These are phyloP conservation scores for Trapa bicornis DNA, from an alignment of 345 rosid species.

Conservation along the genomic window DNA sequence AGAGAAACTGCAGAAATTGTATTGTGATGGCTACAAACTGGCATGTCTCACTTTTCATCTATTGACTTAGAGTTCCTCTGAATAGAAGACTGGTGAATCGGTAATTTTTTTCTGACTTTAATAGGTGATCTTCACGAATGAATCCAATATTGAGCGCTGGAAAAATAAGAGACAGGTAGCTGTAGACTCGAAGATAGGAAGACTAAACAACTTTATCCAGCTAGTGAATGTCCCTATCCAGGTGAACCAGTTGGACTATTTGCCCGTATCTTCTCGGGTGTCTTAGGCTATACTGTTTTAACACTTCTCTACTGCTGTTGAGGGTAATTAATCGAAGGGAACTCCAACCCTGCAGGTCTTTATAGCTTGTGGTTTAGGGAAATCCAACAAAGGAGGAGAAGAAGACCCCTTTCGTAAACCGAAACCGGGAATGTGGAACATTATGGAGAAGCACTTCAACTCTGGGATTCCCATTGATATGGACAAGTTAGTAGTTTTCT, in stretches of 20 bases:
- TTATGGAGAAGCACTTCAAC: constrained; percentile 77
- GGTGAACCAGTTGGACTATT: constrained; percentile 23
- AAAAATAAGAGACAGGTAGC: constrained; percentile 88
- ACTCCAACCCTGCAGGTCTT: constrained; percentile 42
- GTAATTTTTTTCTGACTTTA: constrained; percentile 6
- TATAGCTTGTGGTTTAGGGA: constrained; percentile 63
- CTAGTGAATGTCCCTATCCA: constrained; percentile 73
- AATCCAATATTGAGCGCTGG: constrained; percentile 96
- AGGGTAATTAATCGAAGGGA: neutral
- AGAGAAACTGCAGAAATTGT: constrained; percentile 56
- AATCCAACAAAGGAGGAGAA: constrained; percentile 30
- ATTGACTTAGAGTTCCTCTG: neutral
- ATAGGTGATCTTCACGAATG: constrained; percentile 92
- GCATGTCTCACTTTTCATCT: constrained; percentile 20
- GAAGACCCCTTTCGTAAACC: constrained; percentile 83
- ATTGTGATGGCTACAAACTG: constrained; percentile 83
- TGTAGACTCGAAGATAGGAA: constrained; percentile 81
- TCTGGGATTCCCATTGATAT: constrained; percentile 64
- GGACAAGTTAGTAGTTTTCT: constrained; percentile 45
- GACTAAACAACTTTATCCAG: constrained; percentile 65
- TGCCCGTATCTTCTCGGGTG: neutral
- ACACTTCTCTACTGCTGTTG: neutral
- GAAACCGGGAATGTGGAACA: constrained; percentile 79
- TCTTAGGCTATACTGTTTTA: neutral
- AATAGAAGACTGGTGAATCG: neutral